Evolutionary conservation across 129 eudicot genomes (phyloP), one percentile per base, ranked within the genome.

Genomic region (Flaveria bidentis): DNA sequence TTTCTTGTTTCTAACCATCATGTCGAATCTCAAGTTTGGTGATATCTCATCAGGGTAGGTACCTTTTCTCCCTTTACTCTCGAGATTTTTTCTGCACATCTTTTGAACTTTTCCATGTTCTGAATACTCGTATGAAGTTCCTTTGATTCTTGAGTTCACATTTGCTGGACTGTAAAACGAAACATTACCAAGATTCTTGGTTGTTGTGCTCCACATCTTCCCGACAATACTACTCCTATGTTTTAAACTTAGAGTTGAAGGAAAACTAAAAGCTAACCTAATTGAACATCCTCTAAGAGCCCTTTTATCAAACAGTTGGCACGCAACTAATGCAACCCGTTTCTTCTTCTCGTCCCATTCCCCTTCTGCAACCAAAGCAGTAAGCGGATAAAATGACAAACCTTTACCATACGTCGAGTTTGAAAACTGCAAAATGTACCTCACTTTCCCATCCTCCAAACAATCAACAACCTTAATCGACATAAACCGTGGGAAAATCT

Each of bases 281-380:
- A 88, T 76, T 39, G 87, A 84, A 67, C 98, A 94, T 22, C 82
- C 92, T 30, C 86, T 88, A 75, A 87, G 76, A 36, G 78, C 78
- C 58, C 71, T 87, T 80, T 79, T 83, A 76, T 73, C 69, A 5
- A 84, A 74, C 75, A 93, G 76, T 68, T 83, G 88, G 72, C 98
- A 94, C 8, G 90, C 98, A 71, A 91, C 92, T 82, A 91, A 81
- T 62, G 49, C 78, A 68, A 91, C 76, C 44, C 82, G 87, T 58
- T 72, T 94, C 56, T 80, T 87, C 77, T 81, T 71, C 78, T n/a
- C 49, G 81, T 94, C 83, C 98, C 98, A 94, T 33, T 20, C 80
- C 78, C 98, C 98, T 83, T 94, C 98, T 39, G 88, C 90, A 77
- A 94, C 84, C 78, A 94, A 63, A 4, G 86, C 81, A 60, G 81